Base-by-base conservation (phyloP, 2,329 filamentous ascomycete genomes). In the Hansfordia pulvinata region DNA sequence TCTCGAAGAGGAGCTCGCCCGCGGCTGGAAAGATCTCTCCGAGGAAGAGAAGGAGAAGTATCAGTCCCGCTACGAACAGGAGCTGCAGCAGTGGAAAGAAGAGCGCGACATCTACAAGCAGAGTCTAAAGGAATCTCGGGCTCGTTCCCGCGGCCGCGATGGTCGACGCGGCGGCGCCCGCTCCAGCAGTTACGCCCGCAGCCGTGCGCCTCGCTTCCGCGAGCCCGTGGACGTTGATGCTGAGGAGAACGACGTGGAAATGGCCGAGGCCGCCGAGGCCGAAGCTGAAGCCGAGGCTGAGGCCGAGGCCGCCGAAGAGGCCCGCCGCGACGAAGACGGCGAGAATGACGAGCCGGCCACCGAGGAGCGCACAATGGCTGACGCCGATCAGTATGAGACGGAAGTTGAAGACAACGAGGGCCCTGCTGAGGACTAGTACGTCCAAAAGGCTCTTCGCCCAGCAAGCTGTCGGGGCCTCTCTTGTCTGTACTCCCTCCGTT, bases 1-100 rank as follows among this genome's bases (percentile, higher is more conserved):
- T 30, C 43, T 67, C 9, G 64, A 70, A n/a, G 62, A 66, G 27
- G 65, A 69, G 49, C 54, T 73, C 7, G 50, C 55, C n/a, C 57
- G 56, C 9, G 52, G 53, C 21, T 74, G 69, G 68, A 62, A 67
- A 31, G 59, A 64, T 12, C 52, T 73, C 10, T 45, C 61, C 4
- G 55, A 62, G 23, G 49, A 46, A 13, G 54, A 63, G 26, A 63
- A 59, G 41, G 62, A 66, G 15, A 56, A 60, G 27, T 70, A 58
- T 29, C 53, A 63, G 33, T 37, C 47, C 4, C 55, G 53, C 13
- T 56, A 54, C 26, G 53, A 58, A 28, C 39, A 52, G 26, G 53
- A 52, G 28, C 38, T 55, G 20, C 46, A 31, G 20, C 47, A 54
- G 35, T 57, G 57, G 44, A 51, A 58, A 35, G 53, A 57, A 43